Percentiles rank a stretch among this genome's conserved stretches.
Conservation (phyloP, 73 alveolate species). For the Tetrahymena thermophila region DNA sequence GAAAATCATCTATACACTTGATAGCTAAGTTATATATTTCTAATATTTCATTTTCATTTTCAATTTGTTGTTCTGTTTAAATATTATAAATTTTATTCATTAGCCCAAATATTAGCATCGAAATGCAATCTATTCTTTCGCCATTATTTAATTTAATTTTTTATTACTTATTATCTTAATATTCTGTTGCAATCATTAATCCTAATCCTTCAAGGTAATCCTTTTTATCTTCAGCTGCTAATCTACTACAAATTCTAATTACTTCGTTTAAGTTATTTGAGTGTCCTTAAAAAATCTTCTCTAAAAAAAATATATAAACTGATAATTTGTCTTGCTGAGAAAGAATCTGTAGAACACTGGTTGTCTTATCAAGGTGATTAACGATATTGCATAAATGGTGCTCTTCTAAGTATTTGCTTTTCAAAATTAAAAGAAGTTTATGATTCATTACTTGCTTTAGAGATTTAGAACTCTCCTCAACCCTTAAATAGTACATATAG, state of each 20-base stretch:
- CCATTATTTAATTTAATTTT: neutral
- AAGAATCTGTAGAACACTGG: neutral
- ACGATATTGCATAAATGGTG: neutral
- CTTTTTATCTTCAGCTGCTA: neutral
- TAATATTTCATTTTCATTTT: neutral
- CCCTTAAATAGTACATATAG: neutral
- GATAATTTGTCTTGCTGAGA: neutral
- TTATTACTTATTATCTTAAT: neutral
- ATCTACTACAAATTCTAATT: neutral
- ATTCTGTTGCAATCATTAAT: neutral
- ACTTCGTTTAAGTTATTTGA: neutral
- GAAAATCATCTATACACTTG: neutral
- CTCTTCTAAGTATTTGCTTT: neutral
- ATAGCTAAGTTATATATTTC: neutral
- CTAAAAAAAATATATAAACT: neutral
- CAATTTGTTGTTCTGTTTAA: neutral
- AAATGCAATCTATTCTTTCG: neutral
- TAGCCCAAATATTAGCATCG: neutral
- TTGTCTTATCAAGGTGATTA: neutral
- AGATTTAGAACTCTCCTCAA: neutral
- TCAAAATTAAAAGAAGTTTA: neutral
- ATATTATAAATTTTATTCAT: neutral
- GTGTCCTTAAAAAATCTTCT: neutral
- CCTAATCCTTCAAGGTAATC: neutral
- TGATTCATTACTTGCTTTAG: neutral